A percentile compares a stretch with the other conserved stretches of the same genome.
These are phyloP conservation scores for Madurella fahalii DNA, from an alignment of 2,329 filamentous ascomycete species.

Conservation along the genomic window DNA sequence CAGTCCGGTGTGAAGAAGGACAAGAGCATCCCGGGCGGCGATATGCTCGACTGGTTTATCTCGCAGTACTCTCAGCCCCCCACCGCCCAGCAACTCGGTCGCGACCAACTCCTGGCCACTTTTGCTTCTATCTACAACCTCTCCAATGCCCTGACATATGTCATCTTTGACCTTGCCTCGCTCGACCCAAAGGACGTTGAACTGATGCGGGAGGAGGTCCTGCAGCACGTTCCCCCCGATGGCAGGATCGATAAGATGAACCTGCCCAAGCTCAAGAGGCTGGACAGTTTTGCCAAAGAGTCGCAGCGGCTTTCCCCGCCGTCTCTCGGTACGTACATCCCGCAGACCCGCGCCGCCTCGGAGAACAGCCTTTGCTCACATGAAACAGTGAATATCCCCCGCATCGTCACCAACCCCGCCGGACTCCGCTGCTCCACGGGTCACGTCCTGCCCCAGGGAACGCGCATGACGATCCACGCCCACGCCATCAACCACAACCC, in stretches of 20 bases:
- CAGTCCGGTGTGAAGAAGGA: neutral
- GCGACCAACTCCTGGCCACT: neutral
- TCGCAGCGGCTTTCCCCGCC: neutral
- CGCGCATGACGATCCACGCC: neutral
- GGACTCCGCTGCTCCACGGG: neutral
- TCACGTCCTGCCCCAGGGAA: neutral
- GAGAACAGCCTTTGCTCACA: neutral
- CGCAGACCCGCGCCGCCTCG: too few species aligned
- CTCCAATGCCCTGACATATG: neutral
- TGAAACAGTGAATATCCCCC: neutral
- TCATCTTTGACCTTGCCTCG: neutral
- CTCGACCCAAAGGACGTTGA: neutral
- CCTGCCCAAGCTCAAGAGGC: neutral
- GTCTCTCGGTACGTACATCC: neutral
- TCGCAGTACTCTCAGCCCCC: neutral
- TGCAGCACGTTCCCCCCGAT: neutral
- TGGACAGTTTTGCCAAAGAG: slow-evolving; percentile 2
- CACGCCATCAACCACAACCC: neutral
- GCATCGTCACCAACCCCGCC: neutral
- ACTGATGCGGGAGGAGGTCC: neutral
- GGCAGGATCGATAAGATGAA: neutral
- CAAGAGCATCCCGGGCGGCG: neutral
- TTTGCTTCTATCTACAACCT: slow-evolving; percentile 1
- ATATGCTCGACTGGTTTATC: neutral
- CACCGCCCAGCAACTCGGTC: neutral